Evolutionary conservation across 345 rosid genomes (phyloP), one percentile per base, ranked within the genome.

Genomic region (Camelina neglecta): DNA sequence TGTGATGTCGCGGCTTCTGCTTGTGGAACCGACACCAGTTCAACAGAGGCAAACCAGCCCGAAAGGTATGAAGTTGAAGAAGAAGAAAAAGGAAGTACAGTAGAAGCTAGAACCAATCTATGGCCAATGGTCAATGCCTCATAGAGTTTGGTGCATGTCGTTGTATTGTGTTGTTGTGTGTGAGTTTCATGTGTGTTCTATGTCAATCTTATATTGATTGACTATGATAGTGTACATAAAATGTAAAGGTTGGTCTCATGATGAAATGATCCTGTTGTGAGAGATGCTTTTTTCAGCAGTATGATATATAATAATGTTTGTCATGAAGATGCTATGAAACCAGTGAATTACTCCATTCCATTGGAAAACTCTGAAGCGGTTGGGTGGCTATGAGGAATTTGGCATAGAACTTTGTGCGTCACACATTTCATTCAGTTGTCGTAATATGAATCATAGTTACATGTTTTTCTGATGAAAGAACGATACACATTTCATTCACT

Each of bases 1-100:
- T 11, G 96, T 95, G 60, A 82, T 89, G 97, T 90, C 99, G 0
- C 85, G 90, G 24, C 64, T 95, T 86, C 75, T 87, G 79, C 88
- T 85, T 0, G 92, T 88, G 38, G 83, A 79, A 42, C 89, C 85
- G 11, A 11, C 75, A 6, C 78, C 72, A 16, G 11, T 56, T 10
- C 76, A 64, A 23, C 83, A 81, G 78, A 78, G 38, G 55, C 85
- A 58, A 29, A 36, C n/a, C 2, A 73, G 73, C 76, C 85, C 55
- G 41, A 84, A 79, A 80, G 60, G 84, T 23, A 69, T 65, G 12
- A 85, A 67, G 81, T 67, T 44, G 83, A 90, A 81, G 81, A 83
- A 81, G 71, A 88, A 83, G 63, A 58, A 67, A 74, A 74, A 80
- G 60, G 75, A 72, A 4, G 72, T n/a, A 13, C 4, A n/a, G 54